Percentiles rank a stretch among this genome's conserved stretches.
phyloP scores from a whole-genome alignment of 1,284 basidiomycete species.

The Marasmius sp. region DNA sequence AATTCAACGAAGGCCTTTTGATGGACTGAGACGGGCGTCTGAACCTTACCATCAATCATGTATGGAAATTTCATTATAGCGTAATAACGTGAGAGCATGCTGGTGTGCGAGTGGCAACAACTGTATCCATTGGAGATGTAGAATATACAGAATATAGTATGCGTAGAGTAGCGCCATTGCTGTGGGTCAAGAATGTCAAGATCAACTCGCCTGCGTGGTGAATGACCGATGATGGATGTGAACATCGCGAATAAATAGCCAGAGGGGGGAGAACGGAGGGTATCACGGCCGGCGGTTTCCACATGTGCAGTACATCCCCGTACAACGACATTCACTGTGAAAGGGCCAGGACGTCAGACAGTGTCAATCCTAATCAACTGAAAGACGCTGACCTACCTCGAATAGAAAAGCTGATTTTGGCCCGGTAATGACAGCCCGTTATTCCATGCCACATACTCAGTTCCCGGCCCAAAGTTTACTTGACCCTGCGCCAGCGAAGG shows the following conservation, averaged over 20 bases:
- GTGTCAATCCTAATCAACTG: conserved; percentile 3
- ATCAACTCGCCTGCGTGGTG: neutral
- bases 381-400: neutral
- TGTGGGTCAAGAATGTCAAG: neutral
- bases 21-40: neutral
- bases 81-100: neutral
- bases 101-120: neutral
- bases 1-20: neutral
- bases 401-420: conserved; percentile 1
- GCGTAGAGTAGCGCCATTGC: neutral
- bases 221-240: neutral
- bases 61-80: neutral
- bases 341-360: neutral
- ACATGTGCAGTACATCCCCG: conserved; percentile 13
- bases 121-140: neutral
- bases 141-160: neutral
- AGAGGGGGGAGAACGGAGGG: neutral
- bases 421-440: neutral
- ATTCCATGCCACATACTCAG: conserved; percentile 3
- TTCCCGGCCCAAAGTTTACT: neutral
- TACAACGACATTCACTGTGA: conserved; percentile 11
- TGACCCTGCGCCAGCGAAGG: neutral
- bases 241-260: neutral
- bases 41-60: neutral
- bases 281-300: conserved; percentile 10